Base-by-base conservation (phyloP, 805 yeast species). In the Millerozyma acaciae region DNA sequence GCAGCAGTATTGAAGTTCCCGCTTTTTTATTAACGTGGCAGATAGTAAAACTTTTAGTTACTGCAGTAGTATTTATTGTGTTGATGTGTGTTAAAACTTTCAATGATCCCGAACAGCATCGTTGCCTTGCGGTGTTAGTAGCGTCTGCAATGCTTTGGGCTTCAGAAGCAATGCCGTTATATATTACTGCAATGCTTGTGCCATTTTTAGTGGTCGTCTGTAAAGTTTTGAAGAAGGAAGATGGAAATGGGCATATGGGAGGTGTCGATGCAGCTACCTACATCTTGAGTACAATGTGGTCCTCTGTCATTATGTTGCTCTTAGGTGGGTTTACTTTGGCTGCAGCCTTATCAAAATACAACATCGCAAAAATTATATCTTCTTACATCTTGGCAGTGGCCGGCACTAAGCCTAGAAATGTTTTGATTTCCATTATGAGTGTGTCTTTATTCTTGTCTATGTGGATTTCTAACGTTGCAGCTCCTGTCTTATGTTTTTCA, bases 181-280 rank as follows among this genome's bases (percentile, higher is more conserved):
- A 63, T 40, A 62, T 67, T n/a, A 72, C 76, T 14, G 60, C 75
- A 9, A 53, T 72, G 57, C 48, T 72, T 32, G 68, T 72, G 12
- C 78, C 78, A 16, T 58, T 72, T 26, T 50, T 72, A 40, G 57
- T 60, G 28, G 76, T 72, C 20, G 57, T 62, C 20, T 70, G 73
- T 47, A 60, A 64, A 35, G 70, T 70, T 52, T 65, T 56, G 65
- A 79, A 77, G 48, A 51, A 58, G n/a, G 62, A 63, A 19, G 58
- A 55, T 29, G 60, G 57, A 7, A 70, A 71, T 8, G 59, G 62
- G 15, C 68, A 78, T 0, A 65, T 89, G 71, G 41, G 51, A 2
- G 80, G 90, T 2, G 63, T 75, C 0, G 84, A 75, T 6, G 89
- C 97, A 2, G 73, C 95, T 1, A 76, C 78, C 47, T 73, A 52